Conservation (phyloP, 345 rosid species). For the Gossypium ekmanianum region DNA sequence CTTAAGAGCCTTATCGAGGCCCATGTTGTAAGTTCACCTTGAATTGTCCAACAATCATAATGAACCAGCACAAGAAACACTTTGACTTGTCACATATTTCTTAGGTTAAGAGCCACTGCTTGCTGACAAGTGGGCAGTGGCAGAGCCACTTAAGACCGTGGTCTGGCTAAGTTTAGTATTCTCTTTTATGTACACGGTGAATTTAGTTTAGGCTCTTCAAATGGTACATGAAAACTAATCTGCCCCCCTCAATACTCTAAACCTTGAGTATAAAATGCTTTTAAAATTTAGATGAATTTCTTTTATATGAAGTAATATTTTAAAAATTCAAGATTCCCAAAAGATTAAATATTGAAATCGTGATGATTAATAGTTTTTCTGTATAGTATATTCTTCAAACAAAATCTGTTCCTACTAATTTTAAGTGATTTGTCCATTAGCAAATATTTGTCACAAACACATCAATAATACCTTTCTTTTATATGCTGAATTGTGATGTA, state of each 20-base stretch:
- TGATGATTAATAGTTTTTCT: not conserved
- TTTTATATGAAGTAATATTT: not conserved
- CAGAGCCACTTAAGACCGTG: not conserved
- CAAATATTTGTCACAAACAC: not conserved
- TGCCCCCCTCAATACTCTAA: not conserved
- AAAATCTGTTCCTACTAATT: not conserved
- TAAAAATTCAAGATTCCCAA: not conserved
- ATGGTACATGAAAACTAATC: not conserved
- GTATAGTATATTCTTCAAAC: not conserved
- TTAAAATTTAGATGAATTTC: not conserved
- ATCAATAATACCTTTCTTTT: not conserved
- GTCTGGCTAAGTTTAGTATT: not conserved
- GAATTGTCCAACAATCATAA: not conserved
- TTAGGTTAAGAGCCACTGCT: not conserved
- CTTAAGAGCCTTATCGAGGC: conserved; percentile 84
- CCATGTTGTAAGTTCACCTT: conserved; percentile 73
- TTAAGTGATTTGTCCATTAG: not conserved
- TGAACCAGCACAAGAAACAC: not conserved
- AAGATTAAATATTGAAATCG: not conserved
- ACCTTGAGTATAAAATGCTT: not conserved
- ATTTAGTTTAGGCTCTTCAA: not conserved
- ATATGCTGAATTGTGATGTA: too few relatives aligned
- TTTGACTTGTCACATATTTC: not conserved
- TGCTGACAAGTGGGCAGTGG: not conserved
- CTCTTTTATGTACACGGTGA: not conserved